These are phyloP conservation scores for Plasmodium vinckei DNA, from an alignment of 169 alveolate species.

Conservation along the genomic window DNA sequence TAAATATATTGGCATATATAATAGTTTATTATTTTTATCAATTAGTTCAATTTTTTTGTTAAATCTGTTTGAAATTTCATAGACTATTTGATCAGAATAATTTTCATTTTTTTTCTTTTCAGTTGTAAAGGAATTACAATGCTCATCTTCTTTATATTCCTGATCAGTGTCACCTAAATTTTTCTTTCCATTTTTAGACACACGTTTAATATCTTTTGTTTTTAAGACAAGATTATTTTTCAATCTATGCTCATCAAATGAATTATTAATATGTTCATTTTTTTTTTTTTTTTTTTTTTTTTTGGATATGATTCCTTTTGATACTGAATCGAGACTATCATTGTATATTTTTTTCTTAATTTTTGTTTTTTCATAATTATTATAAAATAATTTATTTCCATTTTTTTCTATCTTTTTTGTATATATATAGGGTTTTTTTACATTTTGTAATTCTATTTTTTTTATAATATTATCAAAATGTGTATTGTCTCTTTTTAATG, in stretches of 20 bases:
- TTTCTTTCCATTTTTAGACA: neutral
- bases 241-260: neutral
- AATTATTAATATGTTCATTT: neutral
- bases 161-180: neutral
- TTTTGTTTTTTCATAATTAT: neutral
- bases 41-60: conserved; percentile 30
- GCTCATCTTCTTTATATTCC: neutral
- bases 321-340: neutral
- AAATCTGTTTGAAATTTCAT: conserved; percentile 20
- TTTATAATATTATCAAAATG: neutral
- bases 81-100: neutral
- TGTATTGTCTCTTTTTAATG: neutral
- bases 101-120: conserved; percentile 11
- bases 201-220: neutral
- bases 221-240: neutral
- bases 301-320: neutral
- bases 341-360: neutral
- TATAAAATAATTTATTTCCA: neutral
- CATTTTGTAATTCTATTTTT: conserved; percentile 13
- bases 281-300: conserved; percentile 9
- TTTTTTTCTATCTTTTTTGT: conserved; percentile 8
- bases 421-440: conserved; percentile 5
- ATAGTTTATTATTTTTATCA: conserved; percentile 64
- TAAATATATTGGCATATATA: conserved; percentile 52
- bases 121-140: neutral